Conservation (phyloP, 2,329 filamentous ascomycete genomes). For the Penicillium sp. region DNA sequence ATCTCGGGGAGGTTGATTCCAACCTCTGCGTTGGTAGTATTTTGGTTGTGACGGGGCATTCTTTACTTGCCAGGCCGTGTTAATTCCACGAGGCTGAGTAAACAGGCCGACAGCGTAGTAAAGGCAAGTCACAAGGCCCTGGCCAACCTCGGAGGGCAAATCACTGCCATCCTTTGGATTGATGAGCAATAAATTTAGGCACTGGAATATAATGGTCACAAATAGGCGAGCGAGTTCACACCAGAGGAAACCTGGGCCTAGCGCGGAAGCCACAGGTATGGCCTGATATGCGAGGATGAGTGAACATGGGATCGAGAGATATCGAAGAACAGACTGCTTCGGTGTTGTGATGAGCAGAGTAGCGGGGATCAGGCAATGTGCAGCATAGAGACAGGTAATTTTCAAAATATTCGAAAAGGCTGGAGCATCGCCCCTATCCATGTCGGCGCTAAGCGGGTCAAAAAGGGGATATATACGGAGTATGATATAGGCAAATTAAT, state of each 20-base stretch:
- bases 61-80: constrained; percentile 21
- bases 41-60: constrained; percentile 15
- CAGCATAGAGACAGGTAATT: background rate
- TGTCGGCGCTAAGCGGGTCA: background rate
- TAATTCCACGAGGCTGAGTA: constrained; percentile 16
- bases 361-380: constrained; percentile 12
- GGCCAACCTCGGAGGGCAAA: background rate
- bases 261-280: background rate
- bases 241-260: background rate
- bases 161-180: constrained; percentile 7
- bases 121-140: constrained; percentile 1
- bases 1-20: background rate
- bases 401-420: background rate
- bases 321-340: constrained; percentile 9
- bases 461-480: background rate
- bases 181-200: constrained; percentile 12
- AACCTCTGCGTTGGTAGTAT: constrained; percentile 9
- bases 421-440: background rate
- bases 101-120: constrained; percentile 1
- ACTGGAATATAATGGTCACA: constrained; percentile 4
- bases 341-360: constrained; percentile 9
- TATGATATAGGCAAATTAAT: background rate
- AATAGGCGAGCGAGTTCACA: constrained; percentile 2
- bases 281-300: constrained; percentile 4
- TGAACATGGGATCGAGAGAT: constrained; percentile 9